Conservation (phyloP, 257 asterid genomes). For the Petunia secreta region DNA sequence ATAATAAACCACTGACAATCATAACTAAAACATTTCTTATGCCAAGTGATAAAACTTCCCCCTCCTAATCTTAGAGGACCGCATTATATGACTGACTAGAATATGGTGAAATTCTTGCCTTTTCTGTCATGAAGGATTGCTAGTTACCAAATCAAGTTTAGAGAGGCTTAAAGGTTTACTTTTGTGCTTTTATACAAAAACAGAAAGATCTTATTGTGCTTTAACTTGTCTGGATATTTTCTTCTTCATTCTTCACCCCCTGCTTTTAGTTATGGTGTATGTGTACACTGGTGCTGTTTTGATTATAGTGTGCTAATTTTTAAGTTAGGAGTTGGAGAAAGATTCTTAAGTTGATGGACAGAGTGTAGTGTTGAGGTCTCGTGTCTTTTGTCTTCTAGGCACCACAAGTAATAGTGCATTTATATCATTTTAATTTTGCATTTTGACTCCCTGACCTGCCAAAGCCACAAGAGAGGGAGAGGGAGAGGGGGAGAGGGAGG, state of each 20-base stretch:
- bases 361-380: neutral
- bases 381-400: neutral
- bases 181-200: neutral
- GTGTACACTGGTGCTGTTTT: neutral
- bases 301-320: neutral
- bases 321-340: neutral
- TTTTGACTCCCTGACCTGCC: neutral
- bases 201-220: neutral
- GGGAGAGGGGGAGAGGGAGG: neutral
- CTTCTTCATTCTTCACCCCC: neutral
- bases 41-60: neutral
- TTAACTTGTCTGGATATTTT: neutral
- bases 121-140: neutral
- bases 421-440: neutral
- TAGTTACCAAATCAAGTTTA: neutral
- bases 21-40: neutral
- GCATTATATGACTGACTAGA: neutral
- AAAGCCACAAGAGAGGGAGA: neutral
- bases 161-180: neutral
- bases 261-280: neutral
- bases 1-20: neutral
- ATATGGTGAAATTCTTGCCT: neutral
- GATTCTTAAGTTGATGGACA: neutral
- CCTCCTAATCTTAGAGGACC: neutral
- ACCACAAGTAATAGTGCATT: neutral